A percentile compares a stretch with the other conserved stretches of the same genome.
These are phyloP conservation scores for Cyberlindnera galapagoensis DNA, from an alignment of 805 yeast species.

Conservation along the genomic window DNA sequence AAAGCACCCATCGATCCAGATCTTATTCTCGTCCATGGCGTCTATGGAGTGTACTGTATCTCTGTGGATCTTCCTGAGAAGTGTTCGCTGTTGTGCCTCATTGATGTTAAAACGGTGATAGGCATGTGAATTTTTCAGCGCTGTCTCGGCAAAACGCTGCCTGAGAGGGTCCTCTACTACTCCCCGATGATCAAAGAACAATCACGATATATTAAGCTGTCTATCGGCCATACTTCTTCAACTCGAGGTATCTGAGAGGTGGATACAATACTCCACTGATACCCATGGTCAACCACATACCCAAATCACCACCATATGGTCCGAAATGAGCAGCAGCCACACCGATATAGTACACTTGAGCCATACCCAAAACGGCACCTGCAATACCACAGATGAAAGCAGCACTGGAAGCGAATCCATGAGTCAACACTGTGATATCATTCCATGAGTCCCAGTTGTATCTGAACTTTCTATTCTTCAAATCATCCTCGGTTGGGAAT, in stretches of 20 bases:
- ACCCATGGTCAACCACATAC: slow-evolving; percentile 73
- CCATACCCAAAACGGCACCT: slow-evolving; percentile 85
- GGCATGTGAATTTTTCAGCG: too few relatives aligned
- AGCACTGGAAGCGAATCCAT: slow-evolving; percentile 64
- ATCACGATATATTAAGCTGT: too few relatives aligned
- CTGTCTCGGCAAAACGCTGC: too few relatives aligned
- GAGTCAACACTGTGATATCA: slow-evolving; percentile 48
- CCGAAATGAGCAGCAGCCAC: slow-evolving; percentile 69
- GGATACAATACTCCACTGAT: slow-evolving; percentile 65
- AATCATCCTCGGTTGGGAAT: slow-evolving; percentile 25
- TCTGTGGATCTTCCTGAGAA: too few relatives aligned
- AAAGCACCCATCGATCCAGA: slow-evolving; percentile 98
- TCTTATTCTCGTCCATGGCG: slow-evolving; percentile 26
- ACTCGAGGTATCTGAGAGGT: slow-evolving; percentile 52
- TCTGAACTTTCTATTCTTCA: slow-evolving; percentile 27
- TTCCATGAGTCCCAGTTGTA: slow-evolving; percentile 78
- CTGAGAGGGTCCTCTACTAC: too few relatives aligned
- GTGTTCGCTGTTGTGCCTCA: too few relatives aligned
- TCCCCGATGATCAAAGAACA: too few relatives aligned
- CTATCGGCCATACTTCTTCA: slow-evolving; percentile 51
- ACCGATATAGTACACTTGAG: slow-evolving; percentile 79
- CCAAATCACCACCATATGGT: slow-evolving; percentile 59
- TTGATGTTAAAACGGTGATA: too few relatives aligned
- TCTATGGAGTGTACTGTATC: too few relatives aligned
- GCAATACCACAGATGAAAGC: slow-evolving; percentile 67